Percentiles rank a stretch among this genome's conserved stretches.
Conservation (phyloP, 163 green algal species). For the Scenedesmus sp. region DNA sequence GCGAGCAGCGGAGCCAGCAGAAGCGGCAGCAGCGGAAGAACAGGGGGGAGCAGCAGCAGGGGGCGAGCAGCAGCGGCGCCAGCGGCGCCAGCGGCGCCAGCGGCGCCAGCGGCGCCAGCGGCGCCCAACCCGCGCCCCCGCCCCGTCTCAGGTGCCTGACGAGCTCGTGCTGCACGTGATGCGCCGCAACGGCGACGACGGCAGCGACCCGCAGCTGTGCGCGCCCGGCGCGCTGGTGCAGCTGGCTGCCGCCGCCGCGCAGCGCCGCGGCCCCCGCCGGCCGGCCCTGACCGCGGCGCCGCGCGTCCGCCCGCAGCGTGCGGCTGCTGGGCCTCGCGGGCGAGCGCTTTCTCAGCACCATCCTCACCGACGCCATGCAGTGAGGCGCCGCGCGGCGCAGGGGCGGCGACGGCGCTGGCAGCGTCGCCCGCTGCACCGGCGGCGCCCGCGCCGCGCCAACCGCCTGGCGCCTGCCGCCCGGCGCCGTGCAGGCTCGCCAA, state of each 20-base stretch:
- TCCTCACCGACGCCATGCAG: constrained; percentile 52
- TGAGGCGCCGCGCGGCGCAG: too few relatives aligned
- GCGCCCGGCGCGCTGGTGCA: background rate
- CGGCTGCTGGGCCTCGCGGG: constrained; percentile 46
- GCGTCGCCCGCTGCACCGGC: background rate
- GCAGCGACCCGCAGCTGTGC: constrained; percentile 46
- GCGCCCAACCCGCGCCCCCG: too few relatives aligned
- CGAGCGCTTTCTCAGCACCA: constrained; percentile 46
- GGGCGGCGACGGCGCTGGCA: background rate
- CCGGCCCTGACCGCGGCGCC: too few relatives aligned
- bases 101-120: too few relatives aligned
- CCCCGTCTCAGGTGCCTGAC: constrained; percentile 41
- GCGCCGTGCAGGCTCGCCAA: constrained; percentile 7
- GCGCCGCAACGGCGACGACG: constrained; percentile 47
- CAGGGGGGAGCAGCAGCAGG: background rate
- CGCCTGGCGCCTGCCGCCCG: background rate
- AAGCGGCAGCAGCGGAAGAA: background rate
- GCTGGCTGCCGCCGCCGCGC: background rate
- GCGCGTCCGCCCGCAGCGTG: too few relatives aligned
- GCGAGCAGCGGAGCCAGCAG: background rate
- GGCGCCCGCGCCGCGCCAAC: background rate
- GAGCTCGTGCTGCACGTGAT: constrained; percentile 50
- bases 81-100: background rate
- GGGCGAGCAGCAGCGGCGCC: background rate
- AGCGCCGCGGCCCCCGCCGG: too few relatives aligned